Percentiles rank a stretch among this genome's conserved stretches.
phyloP scores from a whole-genome alignment of 177 flowering plant genomes.

The Vitis hybrid region DNA sequence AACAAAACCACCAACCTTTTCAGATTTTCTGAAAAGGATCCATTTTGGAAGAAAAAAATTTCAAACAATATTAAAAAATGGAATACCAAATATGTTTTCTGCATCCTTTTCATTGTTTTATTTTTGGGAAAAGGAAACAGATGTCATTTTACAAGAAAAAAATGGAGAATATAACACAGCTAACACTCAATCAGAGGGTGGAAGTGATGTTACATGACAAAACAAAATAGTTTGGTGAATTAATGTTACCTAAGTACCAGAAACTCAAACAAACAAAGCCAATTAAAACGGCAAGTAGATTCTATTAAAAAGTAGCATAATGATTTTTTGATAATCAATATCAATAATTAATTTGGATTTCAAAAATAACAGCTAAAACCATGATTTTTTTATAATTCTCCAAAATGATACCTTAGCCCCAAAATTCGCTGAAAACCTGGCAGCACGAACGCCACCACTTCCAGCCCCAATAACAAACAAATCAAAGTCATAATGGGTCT shows the following conservation, averaged over 20 bases:
- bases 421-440: slow-evolving; percentile 75
- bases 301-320: background rate
- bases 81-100: no score
- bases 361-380: background rate
- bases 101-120: no score
- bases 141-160: no score
- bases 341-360: background rate
- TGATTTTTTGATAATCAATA: background rate
- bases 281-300: background rate
- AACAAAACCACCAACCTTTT: no score
- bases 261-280: background rate
- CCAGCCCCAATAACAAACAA: slow-evolving; percentile 97
- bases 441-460: slow-evolving; percentile 94
- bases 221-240: background rate
- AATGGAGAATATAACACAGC: no score
- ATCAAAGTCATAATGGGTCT: slow-evolving; percentile 68
- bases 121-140: no score
- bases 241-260: background rate
- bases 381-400: background rate
- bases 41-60: no score
- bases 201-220: no score
- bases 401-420: slow-evolving; percentile 76
- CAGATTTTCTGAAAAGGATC: no score
- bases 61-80: no score
- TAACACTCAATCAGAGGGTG: no score